phyloP scores from a whole-genome alignment of 75 land plant species.

The Gnetum montanum region DNA sequence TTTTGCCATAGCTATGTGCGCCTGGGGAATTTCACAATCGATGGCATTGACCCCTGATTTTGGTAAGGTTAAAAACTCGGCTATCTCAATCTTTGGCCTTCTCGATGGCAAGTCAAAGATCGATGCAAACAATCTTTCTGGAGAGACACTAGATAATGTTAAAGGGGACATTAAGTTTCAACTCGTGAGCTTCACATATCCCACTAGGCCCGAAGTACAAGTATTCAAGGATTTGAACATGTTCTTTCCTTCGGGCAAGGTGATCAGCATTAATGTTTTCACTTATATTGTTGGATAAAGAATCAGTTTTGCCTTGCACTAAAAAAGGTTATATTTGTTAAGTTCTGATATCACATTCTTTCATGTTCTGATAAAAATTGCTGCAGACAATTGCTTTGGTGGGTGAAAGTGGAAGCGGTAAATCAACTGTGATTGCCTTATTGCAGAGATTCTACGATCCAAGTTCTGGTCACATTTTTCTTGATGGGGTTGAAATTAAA shows the following conservation, averaged over 20 bases:
- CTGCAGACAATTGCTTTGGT: conserved; percentile 33
- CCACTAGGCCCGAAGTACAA: conserved; percentile 28
- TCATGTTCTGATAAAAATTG: conserved; percentile 15
- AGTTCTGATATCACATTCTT: conserved; percentile 12
- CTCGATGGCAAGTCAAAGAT: conserved; percentile 61
- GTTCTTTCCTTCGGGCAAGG: conserved; percentile 27
- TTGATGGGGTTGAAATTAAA: conserved; percentile 25
- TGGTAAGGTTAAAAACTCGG: conserved; percentile 43
- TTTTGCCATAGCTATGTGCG: conserved; percentile 62
- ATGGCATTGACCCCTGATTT: conserved; percentile 50
- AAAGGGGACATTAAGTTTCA: conserved; percentile 30
- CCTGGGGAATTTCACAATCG: conserved; percentile 55
- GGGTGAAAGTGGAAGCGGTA: conserved; percentile 36
- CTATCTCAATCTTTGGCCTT: conserved; percentile 59
- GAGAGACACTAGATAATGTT: conserved; percentile 17
- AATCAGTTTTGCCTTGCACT: neutral
- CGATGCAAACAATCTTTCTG: conserved; percentile 22
- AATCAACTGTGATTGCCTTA: conserved; percentile 25
- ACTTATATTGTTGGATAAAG: too few relatives aligned
- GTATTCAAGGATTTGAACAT: conserved; percentile 25
- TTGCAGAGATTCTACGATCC: conserved; percentile 29
- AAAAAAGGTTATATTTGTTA: neutral
- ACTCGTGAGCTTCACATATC: conserved; percentile 33
- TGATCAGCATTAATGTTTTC: conserved; percentile 4
- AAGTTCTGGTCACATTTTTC: conserved; percentile 12